A percentile compares a stretch with the other conserved stretches of the same genome.
phyloP scores from a whole-genome alignment of 257 asterid genomes.

The Lycium ferocissimum region DNA sequence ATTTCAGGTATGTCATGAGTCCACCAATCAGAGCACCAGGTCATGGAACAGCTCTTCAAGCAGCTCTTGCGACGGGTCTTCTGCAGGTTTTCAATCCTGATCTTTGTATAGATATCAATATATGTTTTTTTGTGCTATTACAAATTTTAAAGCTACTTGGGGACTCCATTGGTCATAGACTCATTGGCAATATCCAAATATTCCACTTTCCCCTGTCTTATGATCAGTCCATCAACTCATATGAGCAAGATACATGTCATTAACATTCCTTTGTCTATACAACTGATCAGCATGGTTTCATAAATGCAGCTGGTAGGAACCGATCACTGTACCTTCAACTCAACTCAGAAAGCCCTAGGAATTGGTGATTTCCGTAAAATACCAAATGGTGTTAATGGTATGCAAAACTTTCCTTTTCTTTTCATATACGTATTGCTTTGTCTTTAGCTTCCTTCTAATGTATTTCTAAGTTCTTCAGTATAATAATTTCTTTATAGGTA shows the following conservation, averaged over 20 bases:
- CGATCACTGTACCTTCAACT: slow-evolving; percentile 93
- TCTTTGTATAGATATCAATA: slow-evolving; percentile 1
- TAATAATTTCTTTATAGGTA: slow-evolving; percentile 52
- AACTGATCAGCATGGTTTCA: slow-evolving; percentile 33
- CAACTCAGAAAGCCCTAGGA: slow-evolving; percentile 88
- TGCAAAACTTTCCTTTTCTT: not conserved
- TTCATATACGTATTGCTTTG: not conserved
- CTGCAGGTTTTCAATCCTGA: slow-evolving; percentile 63
- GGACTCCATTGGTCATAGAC: slow-evolving; percentile 14
- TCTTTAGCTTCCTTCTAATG: not conserved
- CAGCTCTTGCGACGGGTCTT: slow-evolving; percentile 86
- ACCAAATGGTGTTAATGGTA: slow-evolving; percentile 98
- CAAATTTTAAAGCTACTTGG: slow-evolving; percentile 20
- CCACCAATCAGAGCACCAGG: slow-evolving; percentile 96
- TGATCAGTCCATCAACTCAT: slow-evolving; percentile 8
- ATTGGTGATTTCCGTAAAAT: slow-evolving; percentile 89
- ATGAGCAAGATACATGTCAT: not conserved
- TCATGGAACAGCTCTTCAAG: slow-evolving; percentile 95
- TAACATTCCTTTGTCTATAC: not conserved
- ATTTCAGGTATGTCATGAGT: slow-evolving; percentile 88
- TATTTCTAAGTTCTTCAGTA: slow-evolving; percentile 11
- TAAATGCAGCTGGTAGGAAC: slow-evolving; percentile 92
- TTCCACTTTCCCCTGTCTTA: not conserved
- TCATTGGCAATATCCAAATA: not conserved
- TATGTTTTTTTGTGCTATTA: not conserved